These are phyloP conservation scores for Lentinula detonsa DNA, from an alignment of 768 basidiomycete species.

Conservation along the genomic window DNA sequence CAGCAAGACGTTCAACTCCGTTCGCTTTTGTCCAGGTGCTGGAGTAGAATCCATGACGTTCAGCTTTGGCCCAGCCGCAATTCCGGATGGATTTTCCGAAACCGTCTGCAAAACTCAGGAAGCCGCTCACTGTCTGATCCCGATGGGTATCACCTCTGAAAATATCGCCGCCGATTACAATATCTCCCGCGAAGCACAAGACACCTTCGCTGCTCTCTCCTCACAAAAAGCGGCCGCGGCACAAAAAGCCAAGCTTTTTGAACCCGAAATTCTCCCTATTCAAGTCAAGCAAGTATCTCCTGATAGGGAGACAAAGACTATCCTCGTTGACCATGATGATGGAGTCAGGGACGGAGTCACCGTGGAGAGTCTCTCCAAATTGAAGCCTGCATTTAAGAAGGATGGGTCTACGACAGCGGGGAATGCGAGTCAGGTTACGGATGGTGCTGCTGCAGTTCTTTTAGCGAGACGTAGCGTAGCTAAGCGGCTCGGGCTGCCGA, in stretches of 20 bases:
- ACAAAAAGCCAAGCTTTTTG: slow-evolving; percentile 77
- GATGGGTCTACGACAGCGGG: slow-evolving; percentile 77
- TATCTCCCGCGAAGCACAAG: slow-evolving; percentile 70
- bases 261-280: slow-evolving; percentile 81
- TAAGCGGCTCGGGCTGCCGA: slow-evolving; percentile 76
- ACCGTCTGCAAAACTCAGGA: slow-evolving; percentile 59
- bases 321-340: slow-evolving; percentile 72
- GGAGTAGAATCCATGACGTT: slow-evolving; percentile 90
- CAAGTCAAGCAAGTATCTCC: slow-evolving; percentile 64
- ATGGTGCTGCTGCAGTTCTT: slow-evolving; percentile 88
- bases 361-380: slow-evolving; percentile 65
- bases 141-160: slow-evolving; percentile 93
- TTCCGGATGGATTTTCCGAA: slow-evolving; percentile 56
- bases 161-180: slow-evolving; percentile 78
- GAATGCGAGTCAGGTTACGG: slow-evolving; percentile 87
- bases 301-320: slow-evolving; percentile 68
- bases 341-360: slow-evolving; percentile 89
- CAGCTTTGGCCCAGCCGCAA: slow-evolving; percentile 57
- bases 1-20: background rate
- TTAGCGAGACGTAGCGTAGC: slow-evolving; percentile 78
- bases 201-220: slow-evolving; percentile 77
- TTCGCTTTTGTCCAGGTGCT: slow-evolving; percentile 31
- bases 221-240: slow-evolving; percentile 82
- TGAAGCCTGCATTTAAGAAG: slow-evolving; percentile 79
- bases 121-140: slow-evolving; percentile 75